Conservation (phyloP, 2,329 filamentous ascomycete genomes). For the Xylariaceae sp. region DNA sequence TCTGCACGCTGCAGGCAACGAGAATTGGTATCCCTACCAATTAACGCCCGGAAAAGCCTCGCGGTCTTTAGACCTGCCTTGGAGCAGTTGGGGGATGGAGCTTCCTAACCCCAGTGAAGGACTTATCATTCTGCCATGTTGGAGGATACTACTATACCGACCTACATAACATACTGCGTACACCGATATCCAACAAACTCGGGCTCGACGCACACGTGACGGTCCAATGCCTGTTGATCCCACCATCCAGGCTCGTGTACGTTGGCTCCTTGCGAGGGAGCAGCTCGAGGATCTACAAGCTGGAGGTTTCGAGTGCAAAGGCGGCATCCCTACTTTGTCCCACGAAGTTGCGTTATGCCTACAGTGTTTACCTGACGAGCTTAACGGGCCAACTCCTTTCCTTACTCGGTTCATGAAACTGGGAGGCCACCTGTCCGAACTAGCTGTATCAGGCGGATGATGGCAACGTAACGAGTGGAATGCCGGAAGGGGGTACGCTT, state of each 20-base stretch:
- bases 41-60: not conserved
- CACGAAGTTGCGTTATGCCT: not conserved
- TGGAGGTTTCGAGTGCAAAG: not conserved
- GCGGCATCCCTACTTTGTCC: not conserved
- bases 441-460: not conserved
- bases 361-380: not conserved
- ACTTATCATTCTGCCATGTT: too few relatives aligned
- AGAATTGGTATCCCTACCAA: not conserved
- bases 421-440: not conserved
- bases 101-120: too few relatives aligned
- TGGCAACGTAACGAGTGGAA: not conserved
- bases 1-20: not conserved
- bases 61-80: not conserved
- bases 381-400: not conserved
- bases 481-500: not conserved
- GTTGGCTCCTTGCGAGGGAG: not conserved
- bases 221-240: too few relatives aligned
- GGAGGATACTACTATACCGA: too few relatives aligned
- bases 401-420: not conserved
- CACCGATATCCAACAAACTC: too few relatives aligned
- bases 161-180: too few relatives aligned
- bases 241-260: too few relatives aligned
- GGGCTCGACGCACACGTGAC: too few relatives aligned
- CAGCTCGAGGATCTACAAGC: not conserved
- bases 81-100: not conserved